Conservation (phyloP, 1,284 basidiomycete genomes). For the Trichosporon ovoides region DNA sequence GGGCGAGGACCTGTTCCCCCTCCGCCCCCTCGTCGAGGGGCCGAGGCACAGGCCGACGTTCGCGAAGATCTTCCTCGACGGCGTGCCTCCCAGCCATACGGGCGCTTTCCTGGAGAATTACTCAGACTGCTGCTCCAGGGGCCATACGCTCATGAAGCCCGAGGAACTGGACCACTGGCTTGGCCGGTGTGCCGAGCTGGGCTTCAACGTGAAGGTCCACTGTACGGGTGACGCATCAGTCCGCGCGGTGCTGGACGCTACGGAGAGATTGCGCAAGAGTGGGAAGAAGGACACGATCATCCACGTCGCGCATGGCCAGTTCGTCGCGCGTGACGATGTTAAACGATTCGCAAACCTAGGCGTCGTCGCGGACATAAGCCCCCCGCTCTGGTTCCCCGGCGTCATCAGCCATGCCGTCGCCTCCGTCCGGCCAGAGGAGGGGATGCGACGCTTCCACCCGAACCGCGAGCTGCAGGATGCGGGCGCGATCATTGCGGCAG, state of each 20-base stretch:
- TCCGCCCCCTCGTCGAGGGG: neutral
- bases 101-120: neutral
- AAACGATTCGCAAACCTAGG: neutral
- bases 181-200: neutral
- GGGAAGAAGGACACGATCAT: neutral
- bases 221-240: neutral
- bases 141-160: neutral
- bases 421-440: neutral
- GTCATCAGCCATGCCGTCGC: neutral
- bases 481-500: neutral
- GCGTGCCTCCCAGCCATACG: neutral
- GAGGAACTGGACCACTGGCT: constrained; percentile 4
- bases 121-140: neutral
- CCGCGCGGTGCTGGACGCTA: constrained; percentile 1
- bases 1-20: neutral
- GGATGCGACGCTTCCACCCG: neutral
- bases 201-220: constrained; percentile 4
- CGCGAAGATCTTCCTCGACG: constrained; percentile 8
- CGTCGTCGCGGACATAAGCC: neutral
- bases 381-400: neutral
- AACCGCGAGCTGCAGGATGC: neutral
- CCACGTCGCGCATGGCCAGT: constrained; percentile 1
- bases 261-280: neutral
- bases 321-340: neutral
- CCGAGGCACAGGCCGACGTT: neutral